A percentile compares a stretch with the other conserved stretches of the same genome.
Evolutionary conservation across 2,329 filamentous ascomycete species (phyloP).

Genomic region (Pestalotiopsis sp.): DNA sequence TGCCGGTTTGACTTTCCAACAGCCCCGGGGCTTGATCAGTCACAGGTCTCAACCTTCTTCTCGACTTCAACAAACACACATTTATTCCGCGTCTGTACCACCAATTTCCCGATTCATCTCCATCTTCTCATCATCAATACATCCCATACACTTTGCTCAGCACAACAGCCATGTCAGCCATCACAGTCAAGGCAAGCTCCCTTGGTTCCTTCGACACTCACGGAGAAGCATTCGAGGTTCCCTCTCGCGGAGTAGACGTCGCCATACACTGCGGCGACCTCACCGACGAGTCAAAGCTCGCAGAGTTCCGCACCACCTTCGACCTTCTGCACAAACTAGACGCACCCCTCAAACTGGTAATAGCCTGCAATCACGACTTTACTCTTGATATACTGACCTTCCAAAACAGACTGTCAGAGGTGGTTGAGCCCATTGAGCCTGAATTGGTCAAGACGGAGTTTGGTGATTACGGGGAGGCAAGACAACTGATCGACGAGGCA

Average conservation of each 20-base stretch:
- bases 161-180: neutral
- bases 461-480: constrained; percentile 39
- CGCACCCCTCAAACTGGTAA: constrained; percentile 54
- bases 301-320: constrained; percentile 43
- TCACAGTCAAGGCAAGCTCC: constrained; percentile 37
- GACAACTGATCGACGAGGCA: constrained; percentile 39
- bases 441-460: constrained; percentile 33
- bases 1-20: too few species aligned
- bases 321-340: constrained; percentile 40
- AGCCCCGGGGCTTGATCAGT: too few species aligned
- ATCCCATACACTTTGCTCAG: neutral
- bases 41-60: too few species aligned
- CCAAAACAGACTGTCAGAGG: constrained; percentile 16
- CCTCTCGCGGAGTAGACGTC: constrained; percentile 41
- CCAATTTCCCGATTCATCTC: too few species aligned
- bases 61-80: too few species aligned
- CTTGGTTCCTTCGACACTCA: constrained; percentile 50
- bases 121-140: too few species aligned
- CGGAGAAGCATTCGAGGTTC: constrained; percentile 22
- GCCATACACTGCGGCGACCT: constrained; percentile 56
- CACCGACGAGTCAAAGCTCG: constrained; percentile 40
- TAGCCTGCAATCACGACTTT: constrained; percentile 58
- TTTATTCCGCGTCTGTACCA: too few species aligned
- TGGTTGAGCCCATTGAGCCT: neutral
- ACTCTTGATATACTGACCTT: constrained; percentile 37